These are phyloP conservation scores for Glomus cerebriforme DNA, from an alignment of 192 early-diverging fungal species.

Conservation along the genomic window DNA sequence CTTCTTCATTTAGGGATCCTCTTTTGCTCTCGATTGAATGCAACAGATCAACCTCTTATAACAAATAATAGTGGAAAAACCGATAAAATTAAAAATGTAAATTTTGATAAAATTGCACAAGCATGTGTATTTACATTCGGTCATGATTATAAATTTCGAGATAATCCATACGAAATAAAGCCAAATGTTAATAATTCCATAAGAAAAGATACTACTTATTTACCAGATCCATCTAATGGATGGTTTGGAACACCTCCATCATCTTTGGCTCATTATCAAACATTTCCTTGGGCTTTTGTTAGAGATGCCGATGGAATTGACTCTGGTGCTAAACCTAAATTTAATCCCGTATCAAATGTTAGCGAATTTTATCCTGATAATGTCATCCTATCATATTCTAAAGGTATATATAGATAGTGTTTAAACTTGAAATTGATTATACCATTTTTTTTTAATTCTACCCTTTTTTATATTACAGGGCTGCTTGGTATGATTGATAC, in stretches of 20 bases:
- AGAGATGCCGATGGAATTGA: conserved; percentile 40
- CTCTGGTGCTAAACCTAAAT: conserved; percentile 41
- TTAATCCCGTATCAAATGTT: conserved; percentile 34
- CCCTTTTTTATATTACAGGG: conserved; percentile 20
- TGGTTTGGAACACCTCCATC: conserved; percentile 48
- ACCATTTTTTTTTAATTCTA: too few species aligned
- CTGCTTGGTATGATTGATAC: conserved; percentile 40
- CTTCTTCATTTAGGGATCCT: neutral
- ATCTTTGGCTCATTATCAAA: conserved; percentile 41
- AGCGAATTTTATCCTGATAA: too few species aligned
- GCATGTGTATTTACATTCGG: conserved; percentile 47
- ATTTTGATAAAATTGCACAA: conserved; percentile 39
- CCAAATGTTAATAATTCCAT: neutral
- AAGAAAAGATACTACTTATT: conserved; percentile 27
- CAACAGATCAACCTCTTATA: conserved; percentile 14
- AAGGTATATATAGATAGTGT: too few species aligned
- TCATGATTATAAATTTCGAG: conserved; percentile 40
- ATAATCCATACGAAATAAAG: conserved; percentile 36
- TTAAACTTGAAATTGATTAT: too few species aligned
- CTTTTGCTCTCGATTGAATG: neutral
- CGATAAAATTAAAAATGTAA: conserved; percentile 41
- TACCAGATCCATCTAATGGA: conserved; percentile 49
- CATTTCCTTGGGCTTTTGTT: conserved; percentile 39
- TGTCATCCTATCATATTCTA: too few species aligned
- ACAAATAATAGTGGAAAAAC: conserved; percentile 37